These are phyloP conservation scores for Spatholobus suberectus DNA, from an alignment of 306 rosid genomes.

Conservation along the genomic window DNA sequence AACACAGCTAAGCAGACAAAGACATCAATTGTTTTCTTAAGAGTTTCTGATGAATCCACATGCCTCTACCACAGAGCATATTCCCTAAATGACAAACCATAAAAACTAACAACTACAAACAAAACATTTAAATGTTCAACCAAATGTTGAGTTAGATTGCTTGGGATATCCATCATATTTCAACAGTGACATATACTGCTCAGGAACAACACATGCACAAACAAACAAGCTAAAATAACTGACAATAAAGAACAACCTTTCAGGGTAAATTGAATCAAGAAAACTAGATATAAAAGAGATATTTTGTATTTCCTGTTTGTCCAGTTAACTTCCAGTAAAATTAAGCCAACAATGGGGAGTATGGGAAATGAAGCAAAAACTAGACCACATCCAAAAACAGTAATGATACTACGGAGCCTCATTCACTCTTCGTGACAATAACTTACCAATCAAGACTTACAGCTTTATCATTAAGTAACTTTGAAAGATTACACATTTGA, in stretches of 20 bases:
- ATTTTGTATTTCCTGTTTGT: neutral
- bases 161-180: neutral
- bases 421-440: neutral
- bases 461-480: constrained; percentile 13
- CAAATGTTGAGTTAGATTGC: neutral
- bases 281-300: constrained; percentile 10
- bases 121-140: neutral
- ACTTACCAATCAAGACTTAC: constrained; percentile 15
- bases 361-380: neutral
- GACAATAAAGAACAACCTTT: neutral
- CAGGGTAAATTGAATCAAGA: neutral
- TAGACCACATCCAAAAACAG: constrained; percentile 5
- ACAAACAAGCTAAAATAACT: neutral
- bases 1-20: constrained; percentile 14
- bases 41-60: constrained; percentile 1
- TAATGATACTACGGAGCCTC: neutral
- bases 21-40: neutral
- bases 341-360: neutral
- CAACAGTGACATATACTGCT: neutral
- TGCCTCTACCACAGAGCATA: constrained; percentile 21
- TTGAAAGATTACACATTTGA: constrained; percentile 23
- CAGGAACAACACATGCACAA: constrained; percentile 3
- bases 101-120: constrained; percentile 10
- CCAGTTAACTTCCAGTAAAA: neutral
- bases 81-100: constrained; percentile 20